A percentile compares a stretch with the other conserved stretches of the same genome.
These are phyloP conservation scores for Eutrema japonicum DNA, from an alignment of 345 rosid genomes.

Conservation along the genomic window DNA sequence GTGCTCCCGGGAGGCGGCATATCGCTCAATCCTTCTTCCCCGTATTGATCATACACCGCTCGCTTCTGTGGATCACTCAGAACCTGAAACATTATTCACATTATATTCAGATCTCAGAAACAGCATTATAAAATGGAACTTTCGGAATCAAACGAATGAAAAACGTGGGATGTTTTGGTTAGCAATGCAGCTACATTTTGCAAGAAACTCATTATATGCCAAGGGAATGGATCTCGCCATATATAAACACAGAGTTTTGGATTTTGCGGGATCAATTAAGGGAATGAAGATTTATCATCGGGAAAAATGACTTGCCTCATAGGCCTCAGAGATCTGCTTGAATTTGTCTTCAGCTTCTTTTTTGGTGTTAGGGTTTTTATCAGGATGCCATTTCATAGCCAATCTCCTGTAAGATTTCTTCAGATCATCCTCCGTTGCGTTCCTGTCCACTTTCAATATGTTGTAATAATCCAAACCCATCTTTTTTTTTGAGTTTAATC, in stretches of 20 bases:
- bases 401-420: slow-evolving; percentile 85
- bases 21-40: slow-evolving; percentile 94
- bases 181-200: slow-evolving; percentile 26
- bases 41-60: slow-evolving; percentile 77
- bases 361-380: slow-evolving; percentile 81
- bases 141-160: not conserved
- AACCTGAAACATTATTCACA: slow-evolving; percentile 51
- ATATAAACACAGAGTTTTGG: not conserved
- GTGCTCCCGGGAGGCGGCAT: slow-evolving; percentile 65
- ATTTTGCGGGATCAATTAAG: slow-evolving; percentile 3
- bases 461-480: slow-evolving; percentile 93
- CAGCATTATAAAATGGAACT: not conserved
- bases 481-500: not conserved
- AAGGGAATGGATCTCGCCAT: slow-evolving; percentile 21
- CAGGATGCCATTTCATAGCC: slow-evolving; percentile 99
- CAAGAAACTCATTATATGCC: slow-evolving; percentile 28
- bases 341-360: slow-evolving; percentile 93
- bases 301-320: slow-evolving; percentile 57
- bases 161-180: not conserved
- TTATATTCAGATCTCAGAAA: not conserved
- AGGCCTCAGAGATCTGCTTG: slow-evolving; percentile 96
- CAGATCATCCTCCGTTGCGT: slow-evolving; percentile 87
- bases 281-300: not conserved
- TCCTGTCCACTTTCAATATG: slow-evolving; percentile 69
- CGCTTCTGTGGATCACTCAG: slow-evolving; percentile 88